These are phyloP conservation scores for Atractiella rhizophila DNA, from an alignment of 768 basidiomycete genomes.

Conservation along the genomic window DNA sequence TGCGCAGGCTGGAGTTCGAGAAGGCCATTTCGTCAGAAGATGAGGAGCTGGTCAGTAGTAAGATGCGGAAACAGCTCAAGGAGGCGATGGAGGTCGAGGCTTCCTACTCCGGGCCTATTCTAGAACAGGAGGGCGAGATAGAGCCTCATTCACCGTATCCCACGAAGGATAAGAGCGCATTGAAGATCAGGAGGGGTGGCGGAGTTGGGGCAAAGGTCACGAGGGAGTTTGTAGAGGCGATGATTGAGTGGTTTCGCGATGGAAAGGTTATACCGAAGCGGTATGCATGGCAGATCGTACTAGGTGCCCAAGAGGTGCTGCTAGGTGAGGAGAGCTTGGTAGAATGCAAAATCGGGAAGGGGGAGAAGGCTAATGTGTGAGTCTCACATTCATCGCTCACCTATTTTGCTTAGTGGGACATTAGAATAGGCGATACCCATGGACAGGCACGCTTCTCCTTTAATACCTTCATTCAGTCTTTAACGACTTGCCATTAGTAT, in stretches of 20 bases:
- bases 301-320: conserved; percentile 57
- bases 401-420: neutral
- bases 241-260: conserved; percentile 80
- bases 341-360: conserved; percentile 44
- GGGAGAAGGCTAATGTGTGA: conserved; percentile 52
- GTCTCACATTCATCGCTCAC: neutral
- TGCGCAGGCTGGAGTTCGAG: conserved; percentile 31
- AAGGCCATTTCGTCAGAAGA: conserved; percentile 57
- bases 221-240: conserved; percentile 47
- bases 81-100: conserved; percentile 29
- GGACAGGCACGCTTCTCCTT: conserved; percentile 26
- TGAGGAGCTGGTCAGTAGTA: conserved; percentile 56
- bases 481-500: conserved; percentile 57
- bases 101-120: conserved; percentile 46
- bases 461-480: neutral
- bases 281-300: conserved; percentile 83
- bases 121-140: conserved; percentile 27
- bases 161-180: too few relatives aligned
- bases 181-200: conserved; percentile 26
- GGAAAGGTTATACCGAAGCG: conserved; percentile 76
- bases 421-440: conserved; percentile 67
- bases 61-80: conserved; percentile 26
- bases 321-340: conserved; percentile 57
- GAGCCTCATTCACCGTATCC: too few relatives aligned
- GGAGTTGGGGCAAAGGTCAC: conserved; percentile 34